Percentiles rank a stretch among this genome's conserved stretches.
phyloP scores from a whole-genome alignment of 176 grass and related monocot genomes.

The Guadua angustifolia region DNA sequence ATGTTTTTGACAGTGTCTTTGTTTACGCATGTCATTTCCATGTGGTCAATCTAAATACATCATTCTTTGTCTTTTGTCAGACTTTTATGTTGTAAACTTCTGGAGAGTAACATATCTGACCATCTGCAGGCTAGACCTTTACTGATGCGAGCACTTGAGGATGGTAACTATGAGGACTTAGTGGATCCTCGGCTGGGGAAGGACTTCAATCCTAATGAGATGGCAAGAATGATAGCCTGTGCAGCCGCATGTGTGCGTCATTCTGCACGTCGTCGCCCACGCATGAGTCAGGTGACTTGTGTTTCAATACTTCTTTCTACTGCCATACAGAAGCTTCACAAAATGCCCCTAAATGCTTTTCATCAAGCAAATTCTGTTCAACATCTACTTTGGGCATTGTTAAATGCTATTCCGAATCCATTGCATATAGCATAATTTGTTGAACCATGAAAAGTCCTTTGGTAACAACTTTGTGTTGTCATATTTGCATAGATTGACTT shows the following conservation, averaged over 20 bases:
- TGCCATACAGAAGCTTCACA: background rate
- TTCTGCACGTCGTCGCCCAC: constrained; percentile 84
- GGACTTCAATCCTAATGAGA: constrained; percentile 77
- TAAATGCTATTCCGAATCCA: background rate
- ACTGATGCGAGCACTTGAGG: constrained; percentile 71
- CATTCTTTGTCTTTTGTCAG: background rate
- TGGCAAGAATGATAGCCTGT: constrained; percentile 88
- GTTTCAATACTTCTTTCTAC: background rate
- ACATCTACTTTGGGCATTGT: background rate
- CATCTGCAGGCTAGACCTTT: constrained; percentile 83
- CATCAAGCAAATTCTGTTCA: background rate
- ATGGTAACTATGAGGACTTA: constrained; percentile 67
- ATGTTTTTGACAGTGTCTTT: background rate
- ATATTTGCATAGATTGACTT: background rate
- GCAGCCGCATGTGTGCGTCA: constrained; percentile 94
- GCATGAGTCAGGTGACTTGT: constrained; percentile 89
- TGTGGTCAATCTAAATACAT: constrained; percentile 13
- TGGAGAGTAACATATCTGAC: constrained; percentile 26
- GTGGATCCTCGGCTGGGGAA: constrained; percentile 71
- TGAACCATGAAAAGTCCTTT: background rate
- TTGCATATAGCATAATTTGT: background rate
- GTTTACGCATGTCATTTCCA: background rate
- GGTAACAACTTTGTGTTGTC: background rate
- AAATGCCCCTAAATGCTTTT: background rate
- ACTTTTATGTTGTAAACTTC: background rate